Evolutionary conservation across 2,329 filamentous ascomycete genomes (phyloP).

Genomic region (Pseudogymnoascus sp.): DNA sequence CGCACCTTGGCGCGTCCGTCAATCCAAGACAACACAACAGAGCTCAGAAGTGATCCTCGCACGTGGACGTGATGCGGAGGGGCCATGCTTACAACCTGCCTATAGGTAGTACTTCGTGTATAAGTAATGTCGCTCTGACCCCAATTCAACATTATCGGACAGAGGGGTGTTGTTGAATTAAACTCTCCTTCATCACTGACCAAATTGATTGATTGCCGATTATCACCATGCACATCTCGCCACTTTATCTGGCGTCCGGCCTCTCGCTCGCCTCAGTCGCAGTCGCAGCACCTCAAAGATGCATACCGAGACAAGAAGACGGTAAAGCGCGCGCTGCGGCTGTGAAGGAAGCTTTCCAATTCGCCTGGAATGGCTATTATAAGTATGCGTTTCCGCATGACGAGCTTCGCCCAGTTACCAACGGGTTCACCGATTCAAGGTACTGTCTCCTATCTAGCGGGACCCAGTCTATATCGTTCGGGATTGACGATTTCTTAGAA

Average conservation of each 20-base stretch:
- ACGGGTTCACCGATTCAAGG: conserved; percentile 61
- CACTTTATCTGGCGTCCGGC: not conserved
- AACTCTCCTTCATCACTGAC: not conserved
- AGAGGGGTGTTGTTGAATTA: not conserved
- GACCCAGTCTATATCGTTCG: not conserved
- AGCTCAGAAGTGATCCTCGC: not conserved
- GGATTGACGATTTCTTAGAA: conserved; percentile 40
- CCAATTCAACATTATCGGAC: not conserved
- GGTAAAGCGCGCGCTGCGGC: conserved; percentile 40
- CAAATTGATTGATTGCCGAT: not conserved
- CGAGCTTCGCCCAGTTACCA: conserved; percentile 61
- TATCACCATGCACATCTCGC: conserved; percentile 2
- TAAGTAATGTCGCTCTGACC: not conserved
- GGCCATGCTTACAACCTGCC: not conserved
- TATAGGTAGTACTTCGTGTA: not conserved
- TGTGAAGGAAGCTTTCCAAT: conserved; percentile 61
- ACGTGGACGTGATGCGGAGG: not conserved
- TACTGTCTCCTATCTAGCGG: conserved; percentile 31
- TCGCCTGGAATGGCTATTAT: conserved; percentile 66
- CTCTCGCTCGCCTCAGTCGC: not conserved
- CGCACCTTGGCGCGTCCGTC: not conserved
- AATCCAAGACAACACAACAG: not conserved
- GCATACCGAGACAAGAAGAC: not conserved
- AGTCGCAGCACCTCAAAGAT: not conserved
- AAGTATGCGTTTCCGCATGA: conserved; percentile 71